Base-by-base conservation (phyloP, 371 early-diverging fungal species). In the Mortierella polycephala region DNA sequence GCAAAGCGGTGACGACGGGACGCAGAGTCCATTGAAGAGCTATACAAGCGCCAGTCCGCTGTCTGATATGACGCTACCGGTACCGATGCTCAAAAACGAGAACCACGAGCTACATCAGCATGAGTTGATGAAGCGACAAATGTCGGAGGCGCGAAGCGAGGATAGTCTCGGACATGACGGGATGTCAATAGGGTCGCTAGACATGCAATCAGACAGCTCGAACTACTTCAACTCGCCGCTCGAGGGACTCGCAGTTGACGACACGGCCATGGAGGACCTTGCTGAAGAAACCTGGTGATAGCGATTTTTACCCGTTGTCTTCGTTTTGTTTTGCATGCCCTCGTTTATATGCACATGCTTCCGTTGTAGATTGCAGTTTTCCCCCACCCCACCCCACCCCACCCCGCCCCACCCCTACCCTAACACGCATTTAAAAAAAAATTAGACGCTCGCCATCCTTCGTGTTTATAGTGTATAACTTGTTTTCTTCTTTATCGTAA, bases 241-340 rank as follows among this genome's bases (percentile, higher is more conserved):
- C 11, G 76, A 75, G 23, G 74, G 74, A 14, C 57, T 75, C 16
- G 69, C 60, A 4, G 67, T 71, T 9, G 77, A 76, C 49, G 79
- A 77, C 23, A 72, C 72, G 42, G 59, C 71, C n/a, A 77, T 77
- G 79, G 79, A 72, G 60, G 79, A 68, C 52, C 68, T 71, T 46
- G 66, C 69, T 2, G 75, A 69, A 41, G 75, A 71, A 50, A 72
- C 72, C 40, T 72, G 79, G 71, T 71, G 65, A 67, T 67, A 16
- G 14, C 7, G 30, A 20, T 1, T 20, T 40, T 59, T 21, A n/a
- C n/a, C n/a, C n/a, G n/a, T n/a, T n/a, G 45, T 64, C 53, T 21
- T 40, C 16, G 47, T 30, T 50, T 20, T 13, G 7, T 21, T 18
- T 50, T 54, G 57, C 42, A 16, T 46, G 18, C 11, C 30, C 30